A percentile compares a stretch with the other conserved stretches of the same genome.
These are phyloP conservation scores for Chrysoporthe austroafricana DNA, from an alignment of 2,329 filamentous ascomycete genomes.

Conservation along the genomic window DNA sequence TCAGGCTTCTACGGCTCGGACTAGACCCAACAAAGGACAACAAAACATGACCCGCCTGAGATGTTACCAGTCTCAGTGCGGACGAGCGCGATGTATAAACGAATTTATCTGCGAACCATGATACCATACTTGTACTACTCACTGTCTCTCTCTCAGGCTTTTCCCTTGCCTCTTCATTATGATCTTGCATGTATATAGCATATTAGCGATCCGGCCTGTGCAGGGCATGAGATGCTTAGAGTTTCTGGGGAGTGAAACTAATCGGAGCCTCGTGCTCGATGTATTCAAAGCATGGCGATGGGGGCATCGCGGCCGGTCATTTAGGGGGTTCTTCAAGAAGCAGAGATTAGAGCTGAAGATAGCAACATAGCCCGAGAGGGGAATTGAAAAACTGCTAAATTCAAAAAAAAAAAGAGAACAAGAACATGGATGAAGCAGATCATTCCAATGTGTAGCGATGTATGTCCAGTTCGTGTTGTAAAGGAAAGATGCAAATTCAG, in stretches of 20 bases:
- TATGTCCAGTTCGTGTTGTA: too few relatives aligned
- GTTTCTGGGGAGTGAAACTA: background rate
- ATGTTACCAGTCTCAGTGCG: background rate
- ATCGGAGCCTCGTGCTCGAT: background rate
- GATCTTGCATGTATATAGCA: background rate
- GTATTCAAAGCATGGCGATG: background rate
- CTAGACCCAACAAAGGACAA: background rate
- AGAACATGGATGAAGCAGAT: too few relatives aligned
- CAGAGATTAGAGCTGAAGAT: background rate
- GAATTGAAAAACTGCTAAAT: background rate
- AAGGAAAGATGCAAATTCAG: background rate
- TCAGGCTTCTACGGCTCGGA: slow-evolving; percentile 34
- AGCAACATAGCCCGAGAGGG: background rate
- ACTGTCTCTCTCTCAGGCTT: background rate
- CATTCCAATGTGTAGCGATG: too few relatives aligned
- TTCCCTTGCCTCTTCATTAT: background rate
- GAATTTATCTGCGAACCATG: background rate
- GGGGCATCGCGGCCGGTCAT: background rate
- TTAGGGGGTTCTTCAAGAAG: background rate
- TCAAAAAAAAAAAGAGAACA: too few relatives aligned
- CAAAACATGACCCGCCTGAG: background rate
- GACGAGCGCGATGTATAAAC: background rate
- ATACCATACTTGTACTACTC: slow-evolving; percentile 7
- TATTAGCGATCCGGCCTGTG: background rate
- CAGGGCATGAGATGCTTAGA: background rate